These are phyloP conservation scores for Diaporthe sp. DNA, from an alignment of 2,329 filamentous ascomycete species.

Conservation along the genomic window DNA sequence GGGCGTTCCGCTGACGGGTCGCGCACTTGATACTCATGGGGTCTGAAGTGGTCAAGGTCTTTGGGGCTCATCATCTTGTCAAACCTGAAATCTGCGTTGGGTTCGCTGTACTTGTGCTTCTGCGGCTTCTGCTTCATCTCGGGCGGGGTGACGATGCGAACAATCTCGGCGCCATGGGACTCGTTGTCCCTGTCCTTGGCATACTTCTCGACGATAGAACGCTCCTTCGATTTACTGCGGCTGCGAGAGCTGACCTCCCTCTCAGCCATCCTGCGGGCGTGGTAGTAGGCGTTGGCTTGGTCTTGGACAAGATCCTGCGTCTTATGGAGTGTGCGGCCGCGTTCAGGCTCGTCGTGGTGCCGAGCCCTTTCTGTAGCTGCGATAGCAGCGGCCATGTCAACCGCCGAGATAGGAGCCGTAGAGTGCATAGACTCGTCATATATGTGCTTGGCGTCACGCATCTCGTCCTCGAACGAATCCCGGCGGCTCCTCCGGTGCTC, in stretches of 20 bases:
- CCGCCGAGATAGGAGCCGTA: slow-evolving; percentile 63
- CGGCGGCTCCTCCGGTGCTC: slow-evolving; percentile 61
- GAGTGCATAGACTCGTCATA: slow-evolving; percentile 62
- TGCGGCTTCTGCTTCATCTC: slow-evolving; percentile 60
- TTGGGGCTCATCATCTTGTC: slow-evolving; percentile 70
- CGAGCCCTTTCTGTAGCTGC: slow-evolving; percentile 54
- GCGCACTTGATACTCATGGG: slow-evolving; percentile 50
- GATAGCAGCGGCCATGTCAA: slow-evolving; percentile 62
- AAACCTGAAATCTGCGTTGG: slow-evolving; percentile 74
- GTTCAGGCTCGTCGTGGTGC: slow-evolving; percentile 54
- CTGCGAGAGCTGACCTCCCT: slow-evolving; percentile 69
- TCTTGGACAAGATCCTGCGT: slow-evolving; percentile 64
- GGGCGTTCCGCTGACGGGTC: slow-evolving; percentile 69
- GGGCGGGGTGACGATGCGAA: slow-evolving; percentile 69
- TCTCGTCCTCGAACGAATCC: slow-evolving; percentile 64
- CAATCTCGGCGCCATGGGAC: slow-evolving; percentile 44
- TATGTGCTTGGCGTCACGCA: slow-evolving; percentile 60
- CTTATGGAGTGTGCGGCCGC: slow-evolving; percentile 48
- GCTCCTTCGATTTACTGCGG: slow-evolving; percentile 64
- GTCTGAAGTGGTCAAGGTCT: slow-evolving; percentile 58
- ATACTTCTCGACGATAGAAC: slow-evolving; percentile 70
- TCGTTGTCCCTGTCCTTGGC: slow-evolving; percentile 55
- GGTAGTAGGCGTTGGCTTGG: slow-evolving; percentile 71
- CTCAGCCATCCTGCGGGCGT: slow-evolving; percentile 67
- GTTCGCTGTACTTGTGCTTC: slow-evolving; percentile 67